Evolutionary conservation across 2,329 filamentous ascomycete species (phyloP).

Genomic region (Teratosphaeria epicoccoides): DNA sequence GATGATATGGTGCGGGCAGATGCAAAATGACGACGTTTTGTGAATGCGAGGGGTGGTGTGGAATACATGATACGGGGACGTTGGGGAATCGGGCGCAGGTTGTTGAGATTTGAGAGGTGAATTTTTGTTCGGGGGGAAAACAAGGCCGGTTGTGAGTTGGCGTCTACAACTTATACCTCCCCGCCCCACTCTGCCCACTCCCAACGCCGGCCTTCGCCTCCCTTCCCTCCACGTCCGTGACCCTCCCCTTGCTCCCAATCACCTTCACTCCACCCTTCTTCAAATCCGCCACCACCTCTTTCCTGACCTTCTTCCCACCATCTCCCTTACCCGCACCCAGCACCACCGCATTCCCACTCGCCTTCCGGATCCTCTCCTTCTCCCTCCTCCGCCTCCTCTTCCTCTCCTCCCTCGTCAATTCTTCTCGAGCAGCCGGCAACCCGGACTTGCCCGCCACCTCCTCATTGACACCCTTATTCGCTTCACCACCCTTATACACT

Average conservation of each 20-base stretch:
- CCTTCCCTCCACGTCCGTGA: slow-evolving; percentile 74
- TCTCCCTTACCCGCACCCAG: slow-evolving; percentile 5
- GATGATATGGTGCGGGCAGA: slow-evolving; percentile 46
- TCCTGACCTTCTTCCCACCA: slow-evolving; percentile 47
- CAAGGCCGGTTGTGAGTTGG: too few species aligned
- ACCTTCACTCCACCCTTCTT: slow-evolving; percentile 84
- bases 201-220: slow-evolving; percentile 39
- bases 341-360: slow-evolving; percentile 36
- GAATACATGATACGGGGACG: slow-evolving; percentile 37
- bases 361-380: slow-evolving; percentile 75
- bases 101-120: slow-evolving; percentile 17
- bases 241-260: slow-evolving; percentile 79
- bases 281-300: slow-evolving; percentile 53
- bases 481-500: slow-evolving; percentile 70
- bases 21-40: slow-evolving; percentile 42
- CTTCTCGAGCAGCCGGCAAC: slow-evolving; percentile 65
- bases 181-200: slow-evolving; percentile 18
- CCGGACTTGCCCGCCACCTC: slow-evolving; percentile 69
- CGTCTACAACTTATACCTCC: slow-evolving; percentile 23
- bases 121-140: too few species aligned
- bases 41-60: slow-evolving; percentile 51
- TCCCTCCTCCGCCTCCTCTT: slow-evolving; percentile 54
- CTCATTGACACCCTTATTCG: slow-evolving; percentile 43
- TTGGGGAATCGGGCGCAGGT: slow-evolving; percentile 38
- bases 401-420: slow-evolving; percentile 83